These are phyloP conservation scores for Pseudozyma sp. DNA, from an alignment of 1,284 basidiomycete genomes.

Conservation along the genomic window DNA sequence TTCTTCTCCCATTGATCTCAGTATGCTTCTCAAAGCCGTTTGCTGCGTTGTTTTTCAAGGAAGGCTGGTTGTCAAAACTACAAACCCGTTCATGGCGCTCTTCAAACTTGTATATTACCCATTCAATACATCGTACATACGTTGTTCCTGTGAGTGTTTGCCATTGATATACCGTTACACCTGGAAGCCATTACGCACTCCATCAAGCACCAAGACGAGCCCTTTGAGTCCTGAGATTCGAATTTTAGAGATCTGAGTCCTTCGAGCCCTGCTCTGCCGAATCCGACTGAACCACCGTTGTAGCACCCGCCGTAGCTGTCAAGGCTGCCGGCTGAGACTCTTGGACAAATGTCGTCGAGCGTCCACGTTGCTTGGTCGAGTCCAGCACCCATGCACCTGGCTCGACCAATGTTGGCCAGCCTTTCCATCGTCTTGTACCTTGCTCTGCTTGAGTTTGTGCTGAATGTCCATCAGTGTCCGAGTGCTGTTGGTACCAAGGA, in stretches of 20 bases:
- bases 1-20: not conserved
- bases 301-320: not conserved
- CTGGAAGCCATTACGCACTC: too few relatives aligned
- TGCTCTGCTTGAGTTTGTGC: not conserved
- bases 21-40: not conserved
- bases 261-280: not conserved
- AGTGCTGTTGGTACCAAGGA: slow-evolving; percentile 33
- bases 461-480: not conserved
- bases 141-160: not conserved
- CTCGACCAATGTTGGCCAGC: slow-evolving; percentile 49
- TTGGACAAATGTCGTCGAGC: slow-evolving; percentile 33
- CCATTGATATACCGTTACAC: too few relatives aligned
- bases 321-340: slow-evolving; percentile 2
- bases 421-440: slow-evolving; percentile 34
- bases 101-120: slow-evolving; percentile 8
- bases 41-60: too few relatives aligned
- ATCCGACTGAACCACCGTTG: not conserved
- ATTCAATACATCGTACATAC: not conserved
- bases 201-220: too few relatives aligned
- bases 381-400: slow-evolving; percentile 52
- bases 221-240: too few relatives aligned
- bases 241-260: not conserved
- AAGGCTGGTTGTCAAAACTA: not conserved
- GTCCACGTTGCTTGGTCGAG: slow-evolving; percentile 40
- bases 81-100: not conserved